Base-by-base conservation (phyloP, 2,329 filamentous ascomycete species). In the Aspergillus bombycis region DNA sequence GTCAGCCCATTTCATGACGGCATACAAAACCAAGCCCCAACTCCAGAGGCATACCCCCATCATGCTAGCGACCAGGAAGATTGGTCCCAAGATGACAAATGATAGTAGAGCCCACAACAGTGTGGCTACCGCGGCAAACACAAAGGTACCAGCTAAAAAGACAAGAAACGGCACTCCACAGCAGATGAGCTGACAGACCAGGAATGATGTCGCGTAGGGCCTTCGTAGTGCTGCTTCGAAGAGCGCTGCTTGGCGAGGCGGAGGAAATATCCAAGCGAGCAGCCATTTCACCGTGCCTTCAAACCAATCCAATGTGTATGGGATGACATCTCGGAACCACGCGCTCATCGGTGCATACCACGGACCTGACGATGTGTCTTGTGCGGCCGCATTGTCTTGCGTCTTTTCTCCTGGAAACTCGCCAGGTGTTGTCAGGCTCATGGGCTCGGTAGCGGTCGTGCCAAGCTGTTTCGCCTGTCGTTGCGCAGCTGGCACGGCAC, bases 111-210 rank as follows among this genome's bases (percentile, higher is more conserved):
- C 68, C 74, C 74, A 77, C 9, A 77, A 64, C 12, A 76, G 14
- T 14, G 73, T 59, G 6, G 75, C 69, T 4, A 77, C 72, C 3
- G 71, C 72, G 0, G 74, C 74, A 57, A 77, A 76, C 5, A 77
- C 19, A 32, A 76, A 71, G 26, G 75, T 72, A 0, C 75, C 75
- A 0, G 71, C 74, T 26, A 77, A 43, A 23, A 77, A 77, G 0
- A 77, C 68, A 12, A 77, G 58, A 28, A 77, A 43, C n/a, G 75
- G 75, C 7, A 77, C 71, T 2, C 74, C 74, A 26, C 74, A 76
- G 58, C 75, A 77, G 21, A 77, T 70, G 48, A 72, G 57, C 57
- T 77, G 75, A 50, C 46, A 50, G 6, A 50, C 26, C 16, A 50
- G 46, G 9, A 50, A 50, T 4, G 23, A 30, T 16, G 26, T 30